Base-by-base conservation (phyloP, 2,329 filamentous ascomycete species). In the Neonectria hederae region DNA sequence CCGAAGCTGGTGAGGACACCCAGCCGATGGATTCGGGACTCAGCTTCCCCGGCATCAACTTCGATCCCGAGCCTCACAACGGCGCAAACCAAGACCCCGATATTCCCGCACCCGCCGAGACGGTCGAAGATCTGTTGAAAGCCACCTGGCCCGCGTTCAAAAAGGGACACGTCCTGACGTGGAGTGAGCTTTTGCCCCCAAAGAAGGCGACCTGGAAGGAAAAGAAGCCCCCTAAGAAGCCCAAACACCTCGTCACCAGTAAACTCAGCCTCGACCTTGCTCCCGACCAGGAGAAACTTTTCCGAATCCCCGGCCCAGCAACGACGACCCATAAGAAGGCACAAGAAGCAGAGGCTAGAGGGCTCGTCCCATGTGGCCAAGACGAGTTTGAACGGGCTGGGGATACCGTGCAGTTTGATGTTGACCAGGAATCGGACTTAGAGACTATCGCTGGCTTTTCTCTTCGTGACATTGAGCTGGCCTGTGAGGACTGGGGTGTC, bases 181-280 rank as follows among this genome's bases (percentile, higher is more conserved):
- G 94, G 82, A 91, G 92, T 72, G 89, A 94, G 65, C 83, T 98
- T 6, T 88, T 99, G 38, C 93, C 93, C 3, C 89, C 91, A 6
- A 94, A 94, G 77, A 89, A 89, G 70, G 91, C 93, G 1, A 85
- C 89, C 59, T 95, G 92, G 78, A 86, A 92, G 66, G 90, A 91
- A 61, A 96, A 97, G 78, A 88, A 89, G 42, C 93, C 94, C 0
- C 69, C 84, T 1, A 97, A 94, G 78, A 90, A 89, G 43, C 92
- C 94, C 0, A 96, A 94, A 78, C 85, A 92, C 17, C 84, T 98
- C 4, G 86, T 94, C 5, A 93, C 94, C 0, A 94, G 91, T 21
- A 99, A 99, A 78, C 85, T 97, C 61, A 94, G 89, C 65, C 84
- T 99, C 14, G 96, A 99, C 65, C 83, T 98, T 35, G 91, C 92